These are phyloP conservation scores for Clarireedia paspali DNA, from an alignment of 2,329 filamentous ascomycete genomes.

Conservation along the genomic window DNA sequence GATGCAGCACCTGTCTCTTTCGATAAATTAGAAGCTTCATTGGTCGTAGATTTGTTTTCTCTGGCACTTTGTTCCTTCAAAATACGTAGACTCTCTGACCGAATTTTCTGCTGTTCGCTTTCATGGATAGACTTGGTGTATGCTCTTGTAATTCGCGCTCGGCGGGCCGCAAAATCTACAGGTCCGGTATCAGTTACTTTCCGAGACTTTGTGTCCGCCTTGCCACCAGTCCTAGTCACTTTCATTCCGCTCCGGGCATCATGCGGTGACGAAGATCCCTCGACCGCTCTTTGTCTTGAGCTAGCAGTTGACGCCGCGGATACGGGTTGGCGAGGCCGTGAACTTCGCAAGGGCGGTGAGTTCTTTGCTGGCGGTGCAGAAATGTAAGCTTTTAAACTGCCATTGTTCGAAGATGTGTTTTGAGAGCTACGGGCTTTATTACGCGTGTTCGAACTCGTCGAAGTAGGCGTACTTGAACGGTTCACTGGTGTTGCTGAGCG, in stretches of 20 bases:
- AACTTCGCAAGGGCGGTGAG: constrained; percentile 74
- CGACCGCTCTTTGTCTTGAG: constrained; percentile 57
- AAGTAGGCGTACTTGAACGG: constrained; percentile 35
- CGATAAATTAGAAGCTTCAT: not conserved
- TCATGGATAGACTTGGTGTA: constrained; percentile 79
- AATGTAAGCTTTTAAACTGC: constrained; percentile 67
- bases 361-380: constrained; percentile 61
- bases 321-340: constrained; percentile 71
- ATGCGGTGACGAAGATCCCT: constrained; percentile 30
- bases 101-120: constrained; percentile 49
- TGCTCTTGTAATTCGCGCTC: constrained; percentile 75
- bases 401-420: constrained; percentile 33
- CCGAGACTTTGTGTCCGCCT: constrained; percentile 30
- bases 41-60: not conserved
- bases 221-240: constrained; percentile 20
- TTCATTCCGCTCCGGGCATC: constrained; percentile 23
- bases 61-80: constrained; percentile 13
- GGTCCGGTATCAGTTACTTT: constrained; percentile 57
- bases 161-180: constrained; percentile 76
- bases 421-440: constrained; percentile 18
- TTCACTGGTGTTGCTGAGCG: constrained; percentile 22
- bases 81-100: constrained; percentile 34
- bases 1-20: not conserved
- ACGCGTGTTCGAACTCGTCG: constrained; percentile 10
- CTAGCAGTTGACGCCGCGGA: constrained; percentile 66